Percentiles rank a stretch among this genome's conserved stretches.
Conservation (phyloP, 2,329 filamentous ascomycete genomes). For the Knufia petricola region DNA sequence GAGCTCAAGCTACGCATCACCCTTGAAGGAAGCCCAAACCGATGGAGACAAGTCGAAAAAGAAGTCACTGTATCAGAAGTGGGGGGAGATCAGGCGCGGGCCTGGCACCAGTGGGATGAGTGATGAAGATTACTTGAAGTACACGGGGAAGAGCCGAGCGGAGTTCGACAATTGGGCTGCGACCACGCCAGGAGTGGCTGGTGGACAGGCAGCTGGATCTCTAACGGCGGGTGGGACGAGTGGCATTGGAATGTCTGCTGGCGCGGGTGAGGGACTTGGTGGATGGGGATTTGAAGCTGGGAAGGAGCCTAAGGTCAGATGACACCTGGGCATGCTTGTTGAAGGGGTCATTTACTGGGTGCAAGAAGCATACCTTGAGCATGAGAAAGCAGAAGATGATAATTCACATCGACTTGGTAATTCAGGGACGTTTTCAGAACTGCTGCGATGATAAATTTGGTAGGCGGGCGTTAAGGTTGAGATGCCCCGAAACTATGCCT, state of each 20-base stretch:
- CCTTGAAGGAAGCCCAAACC: neutral
- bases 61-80: slow-evolving; percentile 11
- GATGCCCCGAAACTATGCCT: too few relatives aligned
- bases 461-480: too few relatives aligned
- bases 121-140: slow-evolving; percentile 14
- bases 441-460: too few relatives aligned
- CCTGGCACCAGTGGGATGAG: slow-evolving; percentile 10
- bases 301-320: neutral
- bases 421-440: too few relatives aligned
- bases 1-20: neutral
- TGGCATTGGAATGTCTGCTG: slow-evolving; percentile 7
- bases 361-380: too few relatives aligned
- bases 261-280: slow-evolving; percentile 2
- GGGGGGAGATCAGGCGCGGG: slow-evolving; percentile 10
- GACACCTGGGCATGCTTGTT: neutral
- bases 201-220: slow-evolving; percentile 12
- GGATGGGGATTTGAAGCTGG: slow-evolving; percentile 4
- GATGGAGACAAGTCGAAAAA: neutral
- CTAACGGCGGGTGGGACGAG: slow-evolving; percentile 11
- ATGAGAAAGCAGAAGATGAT: too few relatives aligned
- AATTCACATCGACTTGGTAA: too few relatives aligned
- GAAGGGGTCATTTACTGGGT: too few relatives aligned
- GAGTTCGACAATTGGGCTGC: slow-evolving; percentile 12
- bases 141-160: slow-evolving; percentile 10
- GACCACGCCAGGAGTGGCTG: slow-evolving; percentile 14